Evolutionary conservation across 345 rosid species (phyloP).

Genomic region (Populus alba): DNA sequence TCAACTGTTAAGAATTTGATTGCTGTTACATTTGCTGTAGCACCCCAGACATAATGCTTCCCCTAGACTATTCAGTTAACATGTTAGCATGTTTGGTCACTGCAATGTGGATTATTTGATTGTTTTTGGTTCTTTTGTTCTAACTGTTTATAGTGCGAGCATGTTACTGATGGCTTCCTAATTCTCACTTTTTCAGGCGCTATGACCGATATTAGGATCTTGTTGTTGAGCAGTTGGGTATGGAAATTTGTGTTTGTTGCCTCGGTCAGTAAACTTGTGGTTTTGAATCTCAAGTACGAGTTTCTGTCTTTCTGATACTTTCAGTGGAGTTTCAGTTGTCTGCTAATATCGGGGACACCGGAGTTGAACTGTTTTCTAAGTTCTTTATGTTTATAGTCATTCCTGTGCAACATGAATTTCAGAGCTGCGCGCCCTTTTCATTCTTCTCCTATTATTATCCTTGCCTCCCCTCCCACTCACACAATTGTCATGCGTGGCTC

Average conservation of each 20-base stretch:
- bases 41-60: background rate
- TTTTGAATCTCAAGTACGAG: conserved; percentile 10
- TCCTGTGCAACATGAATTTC: background rate
- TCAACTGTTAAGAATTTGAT: background rate
- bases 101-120: background rate
- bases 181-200: conserved; percentile 34
- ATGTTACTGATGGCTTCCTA: background rate
- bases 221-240: conserved; percentile 9
- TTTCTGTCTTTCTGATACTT: conserved; percentile 10
- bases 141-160: background rate
- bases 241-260: conserved; percentile 7
- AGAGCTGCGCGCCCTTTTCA: background rate
- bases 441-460: background rate
- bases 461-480: background rate
- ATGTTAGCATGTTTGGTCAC: background rate
- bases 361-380: conserved; percentile 6
- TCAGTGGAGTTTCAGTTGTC: conserved; percentile 17
- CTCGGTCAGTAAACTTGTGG: conserved; percentile 20
- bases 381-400: background rate
- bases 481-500: background rate
- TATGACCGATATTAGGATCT: conserved; percentile 42
- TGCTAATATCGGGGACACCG: conserved; percentile 8
- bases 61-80: background rate
- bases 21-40: background rate
- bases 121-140: background rate